Percentiles rank a stretch among this genome's conserved stretches.
Conservation (phyloP, 108 stramenopile species). For the Skeletonema marinoi region DNA sequence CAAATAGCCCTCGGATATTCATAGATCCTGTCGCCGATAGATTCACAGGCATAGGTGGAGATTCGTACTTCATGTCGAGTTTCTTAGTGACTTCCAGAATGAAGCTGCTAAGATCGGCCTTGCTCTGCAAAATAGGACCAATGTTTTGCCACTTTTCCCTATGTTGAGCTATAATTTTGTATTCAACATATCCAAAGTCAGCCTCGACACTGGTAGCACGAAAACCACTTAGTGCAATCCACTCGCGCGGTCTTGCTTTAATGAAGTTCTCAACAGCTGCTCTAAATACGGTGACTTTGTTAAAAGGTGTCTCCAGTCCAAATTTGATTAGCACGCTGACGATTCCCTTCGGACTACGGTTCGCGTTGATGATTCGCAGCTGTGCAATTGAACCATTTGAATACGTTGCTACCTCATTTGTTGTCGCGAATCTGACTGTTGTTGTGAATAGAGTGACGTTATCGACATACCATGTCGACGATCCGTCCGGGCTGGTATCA, state of each 20-base stretch:
- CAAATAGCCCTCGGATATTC: not conserved
- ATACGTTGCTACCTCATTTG: constrained; percentile 71
- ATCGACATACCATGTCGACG: constrained; percentile 70
- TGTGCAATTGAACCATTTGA: constrained; percentile 68
- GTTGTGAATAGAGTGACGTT: constrained; percentile 68
- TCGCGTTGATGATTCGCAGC: constrained; percentile 68
- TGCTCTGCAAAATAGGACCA: constrained; percentile 60
- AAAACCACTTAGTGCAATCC: constrained; percentile 56
- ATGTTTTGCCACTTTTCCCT: constrained; percentile 55
- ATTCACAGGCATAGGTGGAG: constrained; percentile 69
- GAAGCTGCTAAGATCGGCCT: constrained; percentile 61
- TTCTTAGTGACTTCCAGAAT: constrained; percentile 67
- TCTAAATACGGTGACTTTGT: constrained; percentile 58
- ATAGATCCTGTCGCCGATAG: constrained; percentile 16
- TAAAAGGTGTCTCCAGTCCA: constrained; percentile 47
- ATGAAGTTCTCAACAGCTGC: constrained; percentile 67
- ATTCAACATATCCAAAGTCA: constrained; percentile 65
- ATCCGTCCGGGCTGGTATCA: constrained; percentile 45
- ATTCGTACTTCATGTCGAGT: constrained; percentile 67
- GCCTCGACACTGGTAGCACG: constrained; percentile 58
- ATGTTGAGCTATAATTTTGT: constrained; percentile 57
- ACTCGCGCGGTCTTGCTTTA: constrained; percentile 64
- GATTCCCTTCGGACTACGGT: constrained; percentile 65
- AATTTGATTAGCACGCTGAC: constrained; percentile 63
- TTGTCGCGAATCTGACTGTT: constrained; percentile 63